Evolutionary conservation across 2,329 filamentous ascomycete species (phyloP), one percentile per base, ranked within the genome.

Genomic region (Pseudogymnoascus sp.): DNA sequence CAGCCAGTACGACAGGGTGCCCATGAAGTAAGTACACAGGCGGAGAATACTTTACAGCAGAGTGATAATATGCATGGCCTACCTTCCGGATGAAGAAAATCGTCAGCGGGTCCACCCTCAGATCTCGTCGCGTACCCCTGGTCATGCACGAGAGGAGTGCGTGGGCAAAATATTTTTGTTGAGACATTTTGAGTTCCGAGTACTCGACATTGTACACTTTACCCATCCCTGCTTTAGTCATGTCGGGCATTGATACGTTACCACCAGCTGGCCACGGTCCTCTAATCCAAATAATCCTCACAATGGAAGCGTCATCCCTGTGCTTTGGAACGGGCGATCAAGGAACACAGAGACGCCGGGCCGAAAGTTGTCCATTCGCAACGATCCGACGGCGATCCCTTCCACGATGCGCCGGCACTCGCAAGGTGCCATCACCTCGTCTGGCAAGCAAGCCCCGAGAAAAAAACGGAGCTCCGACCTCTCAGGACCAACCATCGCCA

Each of bases 51-150:
- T 8, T 5, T 15, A 28, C 4, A 48, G 13, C 12, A 48, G 41
- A 48, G 21, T 48, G 41, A 48, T 48, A 45, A 45, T 45, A 28
- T 52, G 23, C 41, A 30, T 52, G 23, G 23, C 7, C 9, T 52
- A 52, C 41, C 41, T 52, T 52, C 41, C 23, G n/a, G 10, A 52
- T 52, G 41, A 52, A 52, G 41, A 15, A 52, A 12, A 52, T 30
- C 41, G 5, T 10, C 41, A 30, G 41, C 41, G 41, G 41, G 10
- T 30, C 41, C 41, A 52, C 41, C 41, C 9, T 23, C 6, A 15
- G 39, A 45, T 45, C 21, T 26, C 39, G 21, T 45, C 39, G 39
- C 39, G 13, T 9, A 45, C 39, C 39, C 39, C 39, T 45, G 39
- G 39, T 21, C 39, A 45, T 45, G 39, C 39, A 45, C 21, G 39